Percentiles rank a stretch among this genome's conserved stretches.
phyloP scores from a whole-genome alignment of 495 filamentous ascomycete genomes.

The Eremomyces bilateralis region DNA sequence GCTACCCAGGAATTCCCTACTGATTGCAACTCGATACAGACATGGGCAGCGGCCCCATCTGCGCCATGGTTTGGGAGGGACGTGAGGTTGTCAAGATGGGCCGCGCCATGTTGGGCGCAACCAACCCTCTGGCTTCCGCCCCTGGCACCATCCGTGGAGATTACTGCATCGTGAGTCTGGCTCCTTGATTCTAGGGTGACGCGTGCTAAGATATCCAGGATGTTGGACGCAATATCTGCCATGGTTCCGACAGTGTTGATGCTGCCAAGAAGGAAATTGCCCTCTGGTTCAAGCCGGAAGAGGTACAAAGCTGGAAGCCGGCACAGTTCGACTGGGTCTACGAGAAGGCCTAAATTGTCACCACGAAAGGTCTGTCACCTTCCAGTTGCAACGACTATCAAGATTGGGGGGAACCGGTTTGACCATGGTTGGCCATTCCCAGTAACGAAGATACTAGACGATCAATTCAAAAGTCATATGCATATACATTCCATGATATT shows the following conservation, averaged over 20 bases:
- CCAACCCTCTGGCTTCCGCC: slow-evolving; percentile 82
- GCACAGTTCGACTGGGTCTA: slow-evolving; percentile 80
- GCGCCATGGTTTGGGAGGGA: slow-evolving; percentile 98
- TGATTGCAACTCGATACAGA: slow-evolving; percentile 27
- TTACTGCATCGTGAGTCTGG: slow-evolving; percentile 20
- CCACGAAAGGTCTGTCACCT: too few species aligned
- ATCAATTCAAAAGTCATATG: too few species aligned
- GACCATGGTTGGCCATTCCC: too few species aligned
- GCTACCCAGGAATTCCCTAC: not conserved
- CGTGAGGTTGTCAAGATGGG: slow-evolving; percentile 95
- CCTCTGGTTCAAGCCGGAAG: slow-evolving; percentile 81
- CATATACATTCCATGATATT: too few species aligned
- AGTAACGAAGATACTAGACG: too few species aligned
- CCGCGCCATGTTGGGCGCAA: slow-evolving; percentile 86
- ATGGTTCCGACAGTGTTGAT: slow-evolving; percentile 96
- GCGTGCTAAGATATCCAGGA: too few species aligned
- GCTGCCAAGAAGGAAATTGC: slow-evolving; percentile 98
- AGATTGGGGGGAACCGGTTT: too few species aligned
- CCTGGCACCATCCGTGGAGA: slow-evolving; percentile 96
- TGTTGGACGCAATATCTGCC: slow-evolving; percentile 97
- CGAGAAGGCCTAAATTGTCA: slow-evolving; percentile 37
- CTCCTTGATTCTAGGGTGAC: too few species aligned
- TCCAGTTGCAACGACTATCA: too few species aligned
- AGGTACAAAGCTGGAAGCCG: slow-evolving; percentile 60
- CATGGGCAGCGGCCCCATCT: slow-evolving; percentile 92